phyloP scores from a whole-genome alignment of 768 basidiomycete species.

The Xerocomus potaroensis region DNA sequence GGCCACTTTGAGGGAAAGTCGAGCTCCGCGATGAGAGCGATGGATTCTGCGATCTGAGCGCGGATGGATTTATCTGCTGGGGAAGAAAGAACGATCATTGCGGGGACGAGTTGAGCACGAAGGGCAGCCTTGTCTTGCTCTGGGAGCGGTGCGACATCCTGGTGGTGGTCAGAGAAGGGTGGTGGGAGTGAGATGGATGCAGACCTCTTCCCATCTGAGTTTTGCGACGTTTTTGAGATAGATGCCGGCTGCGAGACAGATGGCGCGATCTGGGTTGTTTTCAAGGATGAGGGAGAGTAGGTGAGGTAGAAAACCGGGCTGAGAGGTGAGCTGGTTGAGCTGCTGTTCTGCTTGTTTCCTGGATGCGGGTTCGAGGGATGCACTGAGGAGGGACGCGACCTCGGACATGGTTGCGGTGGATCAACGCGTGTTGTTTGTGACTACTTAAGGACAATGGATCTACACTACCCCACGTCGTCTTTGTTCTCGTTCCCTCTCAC shows the following conservation, averaged over 20 bases:
- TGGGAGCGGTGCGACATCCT: slow-evolving; percentile 72
- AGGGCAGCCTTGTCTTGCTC: slow-evolving; percentile 70
- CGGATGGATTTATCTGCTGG: slow-evolving; percentile 69
- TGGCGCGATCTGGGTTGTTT: slow-evolving; percentile 54
- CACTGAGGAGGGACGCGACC: slow-evolving; percentile 63
- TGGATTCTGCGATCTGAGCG: slow-evolving; percentile 88
- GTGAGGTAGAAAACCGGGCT: slow-evolving; percentile 75
- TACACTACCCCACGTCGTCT: too few species aligned
- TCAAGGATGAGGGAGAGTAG: slow-evolving; percentile 78
- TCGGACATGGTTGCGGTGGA: slow-evolving; percentile 48
- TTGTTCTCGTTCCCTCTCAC: slow-evolving; percentile 20
- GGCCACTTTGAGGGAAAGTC: slow-evolving; percentile 92
- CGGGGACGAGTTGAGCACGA: slow-evolving; percentile 75
- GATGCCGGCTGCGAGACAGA: slow-evolving; percentile 80
- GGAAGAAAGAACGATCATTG: slow-evolving; percentile 83
- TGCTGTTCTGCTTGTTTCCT: slow-evolving; percentile 80
- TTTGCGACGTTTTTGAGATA: slow-evolving; percentile 92
- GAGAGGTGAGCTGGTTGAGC: slow-evolving; percentile 60
- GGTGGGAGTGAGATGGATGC: slow-evolving; percentile 14
- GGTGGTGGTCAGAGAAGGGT: slow-evolving; percentile 2
- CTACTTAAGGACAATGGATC: slow-evolving; percentile 9
- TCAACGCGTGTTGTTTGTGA: slow-evolving; percentile 10
- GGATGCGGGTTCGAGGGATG: slow-evolving; percentile 63
- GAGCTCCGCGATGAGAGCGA: slow-evolving; percentile 83
- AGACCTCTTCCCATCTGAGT: slow-evolving; percentile 83